These are phyloP conservation scores for Elongisporangium undulatum DNA, from an alignment of 352 stramenopile species.

Conservation along the genomic window DNA sequence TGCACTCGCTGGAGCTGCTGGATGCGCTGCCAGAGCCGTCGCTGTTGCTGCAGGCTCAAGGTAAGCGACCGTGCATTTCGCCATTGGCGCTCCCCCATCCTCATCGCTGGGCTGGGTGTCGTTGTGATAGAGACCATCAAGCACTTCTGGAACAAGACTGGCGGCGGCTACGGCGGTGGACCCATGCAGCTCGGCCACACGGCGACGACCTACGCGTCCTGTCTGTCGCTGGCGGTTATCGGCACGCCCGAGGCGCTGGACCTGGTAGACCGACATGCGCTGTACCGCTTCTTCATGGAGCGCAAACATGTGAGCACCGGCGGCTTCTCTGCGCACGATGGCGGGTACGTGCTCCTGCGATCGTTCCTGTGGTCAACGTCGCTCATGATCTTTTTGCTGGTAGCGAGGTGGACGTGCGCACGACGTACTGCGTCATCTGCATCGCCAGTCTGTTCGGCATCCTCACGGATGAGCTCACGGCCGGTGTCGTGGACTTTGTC, in stretches of 20 bases:
- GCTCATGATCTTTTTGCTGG: background rate
- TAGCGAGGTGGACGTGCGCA: conserved; percentile 94
- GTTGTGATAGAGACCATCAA: conserved; percentile 36
- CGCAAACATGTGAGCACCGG: conserved; percentile 82
- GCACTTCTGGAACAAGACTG: conserved; percentile 50
- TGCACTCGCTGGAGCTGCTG: conserved; percentile 94
- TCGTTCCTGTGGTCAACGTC: background rate
- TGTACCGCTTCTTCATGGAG: conserved; percentile 89
- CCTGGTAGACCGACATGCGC: conserved; percentile 65
- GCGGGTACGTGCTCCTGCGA: conserved; percentile 58
- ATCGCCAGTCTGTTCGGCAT: conserved; percentile 93
- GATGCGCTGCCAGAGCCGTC: conserved; percentile 46
- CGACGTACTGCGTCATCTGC: conserved; percentile 97
- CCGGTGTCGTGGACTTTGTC: conserved; percentile 77
- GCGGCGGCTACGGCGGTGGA: conserved; percentile 94
- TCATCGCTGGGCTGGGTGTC: no score
- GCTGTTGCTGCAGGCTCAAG: conserved; percentile 8
- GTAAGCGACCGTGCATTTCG: conserved; percentile 16
- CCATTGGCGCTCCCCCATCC: background rate
- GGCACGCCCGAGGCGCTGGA: conserved; percentile 77
- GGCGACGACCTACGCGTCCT: conserved; percentile 94
- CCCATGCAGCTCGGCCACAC: conserved; percentile 85
- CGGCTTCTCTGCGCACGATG: conserved; percentile 96
- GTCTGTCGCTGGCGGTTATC: conserved; percentile 92
- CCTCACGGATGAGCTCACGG: conserved; percentile 82